A percentile compares a stretch with the other conserved stretches of the same genome.
Evolutionary conservation across 2,329 filamentous ascomycete genomes (phyloP).

Genomic region (Beauveria sp.): DNA sequence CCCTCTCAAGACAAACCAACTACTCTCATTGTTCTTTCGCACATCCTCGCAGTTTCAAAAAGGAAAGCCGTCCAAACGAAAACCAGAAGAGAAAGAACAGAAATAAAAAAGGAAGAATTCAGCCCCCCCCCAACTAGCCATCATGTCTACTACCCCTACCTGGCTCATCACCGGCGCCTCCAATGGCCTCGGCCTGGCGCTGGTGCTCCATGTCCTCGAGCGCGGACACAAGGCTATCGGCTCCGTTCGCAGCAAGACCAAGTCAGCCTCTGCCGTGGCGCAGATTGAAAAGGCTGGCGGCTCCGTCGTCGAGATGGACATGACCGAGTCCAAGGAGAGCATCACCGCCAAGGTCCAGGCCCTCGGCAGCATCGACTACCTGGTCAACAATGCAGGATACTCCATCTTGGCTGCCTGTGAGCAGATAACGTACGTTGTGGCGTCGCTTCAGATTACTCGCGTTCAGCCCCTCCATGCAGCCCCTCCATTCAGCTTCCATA

Average conservation of each 20-base stretch:
- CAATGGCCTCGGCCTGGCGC: constrained; percentile 37
- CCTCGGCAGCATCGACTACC: constrained; percentile 34
- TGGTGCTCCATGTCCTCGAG: constrained; percentile 34
- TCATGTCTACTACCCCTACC: background rate
- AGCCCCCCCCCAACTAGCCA: background rate
- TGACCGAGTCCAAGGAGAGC: background rate
- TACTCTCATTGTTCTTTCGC: background rate
- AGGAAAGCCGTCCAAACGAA: background rate
- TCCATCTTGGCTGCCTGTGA: constrained; percentile 33
- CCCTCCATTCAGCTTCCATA: background rate
- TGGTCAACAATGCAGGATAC: constrained; percentile 46
- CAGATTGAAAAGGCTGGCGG: constrained; percentile 18
- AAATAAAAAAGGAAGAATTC: too few relatives aligned
- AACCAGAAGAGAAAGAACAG: background rate
- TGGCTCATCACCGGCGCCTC: constrained; percentile 45
- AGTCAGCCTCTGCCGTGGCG: constrained; percentile 13
- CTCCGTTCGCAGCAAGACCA: constrained; percentile 30
- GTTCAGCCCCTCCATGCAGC: background rate
- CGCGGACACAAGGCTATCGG: constrained; percentile 40
- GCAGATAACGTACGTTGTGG: constrained; percentile 20
- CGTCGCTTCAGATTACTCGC: too few relatives aligned
- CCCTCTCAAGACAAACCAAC: background rate
- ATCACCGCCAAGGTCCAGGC: constrained; percentile 18
- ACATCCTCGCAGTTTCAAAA: background rate
- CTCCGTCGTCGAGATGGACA: constrained; percentile 22